These are phyloP conservation scores for Pseudogymnoascus sp. DNA, from an alignment of 2,329 filamentous ascomycete species.

Conservation along the genomic window DNA sequence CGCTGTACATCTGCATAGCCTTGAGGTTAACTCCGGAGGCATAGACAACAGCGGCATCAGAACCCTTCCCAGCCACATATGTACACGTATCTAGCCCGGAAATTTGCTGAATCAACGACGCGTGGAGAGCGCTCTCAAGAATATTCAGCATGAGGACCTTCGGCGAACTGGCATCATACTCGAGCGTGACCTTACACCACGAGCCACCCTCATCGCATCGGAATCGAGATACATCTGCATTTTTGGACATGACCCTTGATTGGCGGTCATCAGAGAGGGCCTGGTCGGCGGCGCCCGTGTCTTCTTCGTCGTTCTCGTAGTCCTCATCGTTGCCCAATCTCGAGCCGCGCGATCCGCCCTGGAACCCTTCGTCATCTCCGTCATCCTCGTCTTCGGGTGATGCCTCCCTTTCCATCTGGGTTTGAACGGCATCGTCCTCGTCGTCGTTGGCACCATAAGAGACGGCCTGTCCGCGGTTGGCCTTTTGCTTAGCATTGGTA, in stretches of 20 bases:
- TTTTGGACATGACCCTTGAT: constrained; percentile 53
- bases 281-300: constrained; percentile 15
- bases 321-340: constrained; percentile 21
- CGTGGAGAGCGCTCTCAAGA: constrained; percentile 70
- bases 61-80: constrained; percentile 49
- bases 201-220: constrained; percentile 69
- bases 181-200: constrained; percentile 73
- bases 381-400: constrained; percentile 48
- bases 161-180: constrained; percentile 69
- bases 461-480: constrained; percentile 70
- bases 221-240: constrained; percentile 64
- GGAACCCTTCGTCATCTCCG: constrained; percentile 44
- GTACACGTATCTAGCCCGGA: constrained; percentile 65
- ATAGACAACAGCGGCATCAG: constrained; percentile 51
- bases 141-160: constrained; percentile 91
- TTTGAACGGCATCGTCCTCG: constrained; percentile 70
- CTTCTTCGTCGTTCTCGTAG: constrained; percentile 30
- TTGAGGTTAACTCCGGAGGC: constrained; percentile 80
- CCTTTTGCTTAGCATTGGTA: constrained; percentile 62
- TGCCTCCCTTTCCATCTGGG: constrained; percentile 50
- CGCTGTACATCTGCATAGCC: constrained; percentile 81
- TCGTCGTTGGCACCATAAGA: constrained; percentile 92
- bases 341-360: constrained; percentile 37
- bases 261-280: constrained; percentile 37
- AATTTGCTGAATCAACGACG: constrained; percentile 81